phyloP scores from a whole-genome alignment of 116 monocot species.

The Cymodocea nodosa region DNA sequence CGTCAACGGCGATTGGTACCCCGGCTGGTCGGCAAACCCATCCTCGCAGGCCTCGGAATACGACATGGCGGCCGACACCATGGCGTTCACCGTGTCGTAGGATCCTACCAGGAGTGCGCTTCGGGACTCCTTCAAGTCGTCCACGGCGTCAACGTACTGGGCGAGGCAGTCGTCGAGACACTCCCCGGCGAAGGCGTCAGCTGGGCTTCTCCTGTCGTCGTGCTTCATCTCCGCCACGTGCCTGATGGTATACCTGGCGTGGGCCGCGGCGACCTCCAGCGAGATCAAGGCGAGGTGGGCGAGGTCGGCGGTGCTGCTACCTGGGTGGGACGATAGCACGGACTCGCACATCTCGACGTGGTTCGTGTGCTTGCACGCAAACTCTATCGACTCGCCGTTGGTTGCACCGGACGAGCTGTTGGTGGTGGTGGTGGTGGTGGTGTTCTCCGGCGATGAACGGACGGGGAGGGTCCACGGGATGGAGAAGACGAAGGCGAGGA shows the following conservation, averaged over 20 bases:
- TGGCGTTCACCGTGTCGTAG: constrained; percentile 21
- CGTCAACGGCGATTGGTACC: constrained; percentile 13
- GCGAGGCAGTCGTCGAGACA: constrained; percentile 20
- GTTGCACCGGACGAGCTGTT: too few species aligned
- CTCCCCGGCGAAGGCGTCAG: background rate
- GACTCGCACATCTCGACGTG: constrained; percentile 3
- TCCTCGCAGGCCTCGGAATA: constrained; percentile 23
- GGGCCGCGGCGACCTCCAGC: background rate
- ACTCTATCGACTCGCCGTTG: background rate
- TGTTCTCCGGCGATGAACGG: background rate
- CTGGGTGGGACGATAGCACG: background rate
- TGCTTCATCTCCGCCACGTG: constrained; percentile 1
- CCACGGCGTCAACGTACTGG: constrained; percentile 16
- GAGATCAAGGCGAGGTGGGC: background rate
- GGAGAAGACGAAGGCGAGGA: background rate
- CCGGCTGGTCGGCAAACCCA: constrained; percentile 23
- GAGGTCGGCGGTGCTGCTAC: background rate
- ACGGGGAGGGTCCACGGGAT: background rate
- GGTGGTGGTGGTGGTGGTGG: too few species aligned
- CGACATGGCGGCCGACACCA: constrained; percentile 32
- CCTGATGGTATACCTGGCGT: constrained; percentile 2
- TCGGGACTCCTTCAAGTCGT: constrained; percentile 7
- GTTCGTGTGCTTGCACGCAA: background rate
- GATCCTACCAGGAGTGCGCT: background rate
- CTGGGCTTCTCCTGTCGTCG: background rate